Evolutionary conservation across 768 basidiomycete species (phyloP), one percentile per base, ranked within the genome.

Genomic region (Terana coerulea): DNA sequence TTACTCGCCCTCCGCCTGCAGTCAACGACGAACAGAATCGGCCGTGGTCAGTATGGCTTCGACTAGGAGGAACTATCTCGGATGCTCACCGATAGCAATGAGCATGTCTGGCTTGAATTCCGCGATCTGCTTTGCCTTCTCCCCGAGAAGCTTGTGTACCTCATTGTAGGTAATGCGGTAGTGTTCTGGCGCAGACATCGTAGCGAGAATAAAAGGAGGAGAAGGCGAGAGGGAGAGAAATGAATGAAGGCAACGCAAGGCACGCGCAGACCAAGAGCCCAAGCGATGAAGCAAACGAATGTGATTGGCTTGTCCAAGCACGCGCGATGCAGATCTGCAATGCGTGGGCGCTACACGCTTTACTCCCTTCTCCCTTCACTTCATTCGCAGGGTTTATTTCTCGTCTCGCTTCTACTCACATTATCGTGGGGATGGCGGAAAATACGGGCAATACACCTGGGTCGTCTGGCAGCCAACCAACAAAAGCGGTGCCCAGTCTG

Each of bases 61-160:
- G 35, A 24, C 17, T 5, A 26, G 40, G 29, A 54, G n/a, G 34
- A 51, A 33, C 52, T 26, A 26, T 42, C 42, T 33, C 33, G 40
- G 30, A 21, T 33, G 66, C 74, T 40, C 53, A 81, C 89, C 90
- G 55, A 92, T 93, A 7, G 91, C 91, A 52, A 95, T 78, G 62
- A 95, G 72, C 54, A 92, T 68, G 66, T 92, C 83, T n/a, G 92
- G 92, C 60, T 87, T 86, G 72, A 95, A 98, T 39, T 84, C 77
- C 3, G 83, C 85, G 61, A 98, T 92, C 61, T 78, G 74, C 42
- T 75, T 74, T 1, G 86, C 83, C 1, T 77, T 74, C 11, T 69
- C 72, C 60, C 83, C 83, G 60, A 95, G 93, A 55, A 92, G 76
- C 58, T 90, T 90, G 76, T 97, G 94, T 49, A 95, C 84, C 45